phyloP scores from a whole-genome alignment of 2,329 filamentous ascomycete genomes.

The Pezicula rhizophila region DNA sequence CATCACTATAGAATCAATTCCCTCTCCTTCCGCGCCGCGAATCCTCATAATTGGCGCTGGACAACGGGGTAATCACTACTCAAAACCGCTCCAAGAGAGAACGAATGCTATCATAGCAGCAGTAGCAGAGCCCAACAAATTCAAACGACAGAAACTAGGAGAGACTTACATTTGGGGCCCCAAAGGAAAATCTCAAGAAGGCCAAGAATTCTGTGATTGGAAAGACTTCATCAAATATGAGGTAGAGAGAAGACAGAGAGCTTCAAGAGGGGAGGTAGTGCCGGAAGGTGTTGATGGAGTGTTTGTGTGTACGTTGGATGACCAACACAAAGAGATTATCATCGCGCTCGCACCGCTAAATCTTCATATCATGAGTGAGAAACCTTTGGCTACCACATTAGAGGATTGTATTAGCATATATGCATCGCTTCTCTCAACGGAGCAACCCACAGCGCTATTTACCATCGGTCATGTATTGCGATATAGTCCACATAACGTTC shows the following conservation, averaged over 20 bases:
- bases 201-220: constrained; percentile 68
- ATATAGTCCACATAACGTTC: constrained; percentile 84
- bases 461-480: constrained; percentile 86
- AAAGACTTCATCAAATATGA: constrained; percentile 68
- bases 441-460: constrained; percentile 50
- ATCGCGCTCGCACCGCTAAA: constrained; percentile 61
- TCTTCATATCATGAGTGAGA: constrained; percentile 86
- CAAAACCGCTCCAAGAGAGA: constrained; percentile 53
- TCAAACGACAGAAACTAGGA: constrained; percentile 67
- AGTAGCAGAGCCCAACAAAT: constrained; percentile 73
- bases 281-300: constrained; percentile 43
- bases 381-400: constrained; percentile 75
- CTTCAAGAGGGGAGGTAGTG: constrained; percentile 35
- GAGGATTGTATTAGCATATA: constrained; percentile 70
- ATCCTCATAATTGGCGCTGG: constrained; percentile 71
- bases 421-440: constrained; percentile 38
- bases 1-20: not conserved
- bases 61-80: constrained; percentile 70
- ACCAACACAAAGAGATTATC: constrained; percentile 76
- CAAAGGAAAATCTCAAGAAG: constrained; percentile 37
- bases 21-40: not conserved
- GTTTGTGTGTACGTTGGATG: constrained; percentile 71
- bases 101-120: constrained; percentile 63
- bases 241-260: constrained; percentile 46
- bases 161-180: constrained; percentile 62